Evolutionary conservation across 2,329 filamentous ascomycete genomes (phyloP).

Genomic region (Cytospora piceae): DNA sequence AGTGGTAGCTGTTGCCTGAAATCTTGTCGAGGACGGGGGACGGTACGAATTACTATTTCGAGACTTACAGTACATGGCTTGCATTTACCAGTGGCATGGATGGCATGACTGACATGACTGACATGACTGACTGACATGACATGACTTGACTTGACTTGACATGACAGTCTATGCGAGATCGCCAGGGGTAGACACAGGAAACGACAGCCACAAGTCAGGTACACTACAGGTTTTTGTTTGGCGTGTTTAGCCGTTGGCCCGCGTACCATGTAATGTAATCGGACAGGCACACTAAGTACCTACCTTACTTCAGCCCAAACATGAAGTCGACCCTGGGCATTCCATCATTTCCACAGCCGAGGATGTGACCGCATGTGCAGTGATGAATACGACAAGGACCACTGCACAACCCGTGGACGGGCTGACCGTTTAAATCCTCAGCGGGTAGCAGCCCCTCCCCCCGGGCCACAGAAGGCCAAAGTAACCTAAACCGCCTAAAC

Average conservation of each 20-base stretch:
- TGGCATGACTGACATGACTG: not conserved
- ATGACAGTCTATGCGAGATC: constrained; percentile 3
- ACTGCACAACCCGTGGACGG: not conserved
- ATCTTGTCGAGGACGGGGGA: constrained; percentile 8
- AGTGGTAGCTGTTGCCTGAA: constrained; percentile 7
- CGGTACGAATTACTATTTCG: constrained; percentile 3
- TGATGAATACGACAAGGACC: not conserved
- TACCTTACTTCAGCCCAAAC: no score
- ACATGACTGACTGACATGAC: not conserved
- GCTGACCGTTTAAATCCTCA: no score
- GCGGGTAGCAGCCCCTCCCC: not conserved
- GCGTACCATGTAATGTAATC: not conserved
- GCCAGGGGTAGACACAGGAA: not conserved
- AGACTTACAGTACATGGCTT: not conserved
- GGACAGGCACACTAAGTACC: no score
- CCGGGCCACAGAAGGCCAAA: not conserved
- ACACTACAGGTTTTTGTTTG: not conserved
- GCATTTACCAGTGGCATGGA: not conserved
- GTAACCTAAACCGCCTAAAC: not conserved
- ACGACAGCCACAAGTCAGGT: not conserved
- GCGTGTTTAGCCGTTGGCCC: not conserved
- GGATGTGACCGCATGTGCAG: not conserved
- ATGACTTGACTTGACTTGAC: not conserved
- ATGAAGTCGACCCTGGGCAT: no score
- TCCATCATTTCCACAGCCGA: not conserved